A percentile compares a stretch with the other conserved stretches of the same genome.
These are phyloP conservation scores for Leptoxyphium fumago DNA, from an alignment of 2,329 filamentous ascomycete species.

Conservation along the genomic window DNA sequence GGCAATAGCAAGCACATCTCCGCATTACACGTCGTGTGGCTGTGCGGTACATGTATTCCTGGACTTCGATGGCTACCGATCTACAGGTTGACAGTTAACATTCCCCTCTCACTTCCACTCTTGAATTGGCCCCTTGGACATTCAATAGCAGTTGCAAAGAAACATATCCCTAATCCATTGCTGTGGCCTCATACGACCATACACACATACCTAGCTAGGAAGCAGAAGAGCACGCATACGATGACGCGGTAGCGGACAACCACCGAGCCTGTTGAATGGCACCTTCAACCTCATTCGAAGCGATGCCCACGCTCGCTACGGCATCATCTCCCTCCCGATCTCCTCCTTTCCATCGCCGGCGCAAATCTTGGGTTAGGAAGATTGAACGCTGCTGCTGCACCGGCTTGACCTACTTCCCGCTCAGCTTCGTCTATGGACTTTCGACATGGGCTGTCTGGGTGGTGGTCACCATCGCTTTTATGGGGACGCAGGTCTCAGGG, in stretches of 20 bases:
- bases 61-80: too few species aligned
- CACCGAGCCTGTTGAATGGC: background rate
- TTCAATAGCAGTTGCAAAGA: too few species aligned
- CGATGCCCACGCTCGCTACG: slow-evolving; percentile 14
- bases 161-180: too few species aligned
- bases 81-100: too few species aligned
- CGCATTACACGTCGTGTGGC: too few species aligned
- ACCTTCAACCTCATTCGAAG: slow-evolving; percentile 10
- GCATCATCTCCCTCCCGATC: slow-evolving; percentile 9
- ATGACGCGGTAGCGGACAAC: background rate
- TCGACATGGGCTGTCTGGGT: slow-evolving; percentile 95
- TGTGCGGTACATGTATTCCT: too few species aligned
- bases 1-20: too few species aligned
- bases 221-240: background rate
- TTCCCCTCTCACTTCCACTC: too few species aligned
- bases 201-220: too few species aligned
- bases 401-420: slow-evolving; percentile 67
- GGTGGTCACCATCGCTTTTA: slow-evolving; percentile 44
- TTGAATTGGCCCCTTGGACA: too few species aligned
- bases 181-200: too few species aligned
- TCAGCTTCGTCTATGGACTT: slow-evolving; percentile 74
- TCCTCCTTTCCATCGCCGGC: slow-evolving; percentile 17
- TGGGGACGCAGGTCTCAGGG: slow-evolving; percentile 1
- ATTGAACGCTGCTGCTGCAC: slow-evolving; percentile 75
- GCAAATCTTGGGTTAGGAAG: slow-evolving; percentile 44